Percentiles rank a stretch among this genome's conserved stretches.
Conservation (phyloP, 129 eudicot species). For the Cynara cardunculus region DNA sequence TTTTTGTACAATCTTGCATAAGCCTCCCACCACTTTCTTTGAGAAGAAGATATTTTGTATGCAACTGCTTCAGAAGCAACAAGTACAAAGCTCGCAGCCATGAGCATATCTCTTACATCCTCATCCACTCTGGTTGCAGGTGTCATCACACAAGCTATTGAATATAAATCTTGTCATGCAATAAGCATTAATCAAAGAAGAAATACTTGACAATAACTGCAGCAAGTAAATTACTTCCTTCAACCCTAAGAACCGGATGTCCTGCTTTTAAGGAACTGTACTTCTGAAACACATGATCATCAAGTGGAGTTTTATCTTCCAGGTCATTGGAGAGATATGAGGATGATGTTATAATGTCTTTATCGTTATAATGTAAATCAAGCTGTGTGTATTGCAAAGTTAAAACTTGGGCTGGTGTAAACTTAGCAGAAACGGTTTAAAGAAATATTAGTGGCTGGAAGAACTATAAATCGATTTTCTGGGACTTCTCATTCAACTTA, state of each 20-base stretch:
- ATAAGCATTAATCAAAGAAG: neutral
- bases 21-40: no score
- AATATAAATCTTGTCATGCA: neutral
- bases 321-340: no score
- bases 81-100: conserved; percentile 84
- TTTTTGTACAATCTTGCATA: conserved; percentile 83
- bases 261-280: conserved; percentile 72
- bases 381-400: no score
- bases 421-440: no score
- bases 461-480: no score
- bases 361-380: no score
- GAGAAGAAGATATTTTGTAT: conserved; percentile 72
- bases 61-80: conserved; percentile 91
- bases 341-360: no score
- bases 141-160: neutral
- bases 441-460: no score
- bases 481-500: no score
- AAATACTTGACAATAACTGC: conserved; percentile 83
- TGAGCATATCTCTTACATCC: conserved; percentile 79
- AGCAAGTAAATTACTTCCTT: conserved; percentile 92
- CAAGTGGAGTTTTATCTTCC: conserved; percentile 50
- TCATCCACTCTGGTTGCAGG: conserved; percentile 66
- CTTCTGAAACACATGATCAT: conserved; percentile 41
- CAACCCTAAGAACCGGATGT: conserved; percentile 87
- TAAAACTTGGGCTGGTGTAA: no score